phyloP scores from a whole-genome alignment of 2,329 filamentous ascomycete genomes.

The Trichoderma gracile region DNA sequence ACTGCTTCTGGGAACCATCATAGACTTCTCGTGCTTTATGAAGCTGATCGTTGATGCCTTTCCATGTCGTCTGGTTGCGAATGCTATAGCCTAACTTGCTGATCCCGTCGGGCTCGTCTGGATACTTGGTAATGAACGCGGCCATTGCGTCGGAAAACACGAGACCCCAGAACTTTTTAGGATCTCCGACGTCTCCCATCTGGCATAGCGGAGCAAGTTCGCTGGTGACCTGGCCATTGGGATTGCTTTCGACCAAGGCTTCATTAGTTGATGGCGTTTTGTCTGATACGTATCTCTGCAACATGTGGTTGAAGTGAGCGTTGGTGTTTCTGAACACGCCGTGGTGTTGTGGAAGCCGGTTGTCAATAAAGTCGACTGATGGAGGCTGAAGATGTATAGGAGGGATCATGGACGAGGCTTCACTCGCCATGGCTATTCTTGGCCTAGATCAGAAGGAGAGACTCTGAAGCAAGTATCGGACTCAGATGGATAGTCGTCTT shows the following conservation, averaged over 20 bases:
- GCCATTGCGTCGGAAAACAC: slow-evolving; percentile 5
- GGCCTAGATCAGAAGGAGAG: neutral
- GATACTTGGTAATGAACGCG: neutral
- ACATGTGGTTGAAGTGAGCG: neutral
- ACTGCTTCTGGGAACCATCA: slow-evolving; percentile 11
- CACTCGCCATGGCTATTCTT: neutral
- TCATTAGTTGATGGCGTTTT: neutral
- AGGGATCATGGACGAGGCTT: neutral
- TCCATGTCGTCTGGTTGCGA: slow-evolving; percentile 11
- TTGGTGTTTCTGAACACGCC: slow-evolving; percentile 5
- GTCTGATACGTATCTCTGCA: neutral
- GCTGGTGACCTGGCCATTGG: neutral
- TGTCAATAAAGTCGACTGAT: slow-evolving; percentile 20
- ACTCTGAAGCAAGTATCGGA: neutral
- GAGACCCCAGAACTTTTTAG: slow-evolving; percentile 16
- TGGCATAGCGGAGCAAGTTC: neutral
- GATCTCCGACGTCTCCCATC: neutral
- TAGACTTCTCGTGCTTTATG: slow-evolving; percentile 15
- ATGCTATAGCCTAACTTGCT: slow-evolving; percentile 11
- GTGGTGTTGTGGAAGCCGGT: slow-evolving; percentile 2
- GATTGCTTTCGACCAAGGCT: neutral
- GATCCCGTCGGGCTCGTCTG: neutral
- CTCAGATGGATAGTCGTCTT: neutral
- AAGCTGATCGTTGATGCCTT: slow-evolving; percentile 14
- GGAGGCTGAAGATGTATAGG: slow-evolving; percentile 16